Evolutionary conservation across 345 rosid genomes (phyloP).

Genomic region (Zanthoxylum bungeanum): DNA sequence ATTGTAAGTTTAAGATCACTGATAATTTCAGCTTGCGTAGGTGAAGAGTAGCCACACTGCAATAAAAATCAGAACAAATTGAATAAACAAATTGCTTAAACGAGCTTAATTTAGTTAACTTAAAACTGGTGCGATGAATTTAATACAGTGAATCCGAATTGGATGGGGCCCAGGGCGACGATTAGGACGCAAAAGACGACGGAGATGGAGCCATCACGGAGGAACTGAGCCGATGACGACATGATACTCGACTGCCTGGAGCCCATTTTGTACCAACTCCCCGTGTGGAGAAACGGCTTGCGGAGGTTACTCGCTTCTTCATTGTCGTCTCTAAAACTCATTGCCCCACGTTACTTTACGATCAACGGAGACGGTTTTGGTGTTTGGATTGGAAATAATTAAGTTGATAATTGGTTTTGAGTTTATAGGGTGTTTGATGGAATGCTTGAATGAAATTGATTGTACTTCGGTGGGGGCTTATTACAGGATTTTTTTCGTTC

Average conservation of each 20-base stretch:
- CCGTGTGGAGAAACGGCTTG: constrained; percentile 71
- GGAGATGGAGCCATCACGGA: constrained; percentile 68
- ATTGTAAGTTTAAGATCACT: constrained; percentile 51
- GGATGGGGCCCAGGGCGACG: constrained; percentile 72
- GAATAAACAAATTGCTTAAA: background rate
- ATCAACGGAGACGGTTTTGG: background rate
- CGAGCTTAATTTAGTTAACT: background rate
- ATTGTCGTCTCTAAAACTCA: constrained; percentile 54
- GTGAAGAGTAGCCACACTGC: constrained; percentile 73
- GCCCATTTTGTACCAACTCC: constrained; percentile 75
- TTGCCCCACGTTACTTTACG: background rate
- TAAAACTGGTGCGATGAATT: background rate
- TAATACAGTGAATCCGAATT: constrained; percentile 68
- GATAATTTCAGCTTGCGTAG: constrained; percentile 51
- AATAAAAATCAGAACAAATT: background rate
- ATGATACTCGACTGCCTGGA: constrained; percentile 63
- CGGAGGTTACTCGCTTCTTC: constrained; percentile 50
- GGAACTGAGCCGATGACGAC: constrained; percentile 47
- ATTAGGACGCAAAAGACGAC: constrained; percentile 67
- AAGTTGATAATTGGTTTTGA: background rate
- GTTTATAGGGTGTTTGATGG: background rate
- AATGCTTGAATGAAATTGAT: background rate
- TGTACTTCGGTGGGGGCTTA: background rate
- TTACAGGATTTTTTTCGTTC: background rate
- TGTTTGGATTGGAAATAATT: background rate